A percentile compares a stretch with the other conserved stretches of the same genome.
phyloP scores from a whole-genome alignment of 1,284 basidiomycete species.

The Pholiota adiposa region DNA sequence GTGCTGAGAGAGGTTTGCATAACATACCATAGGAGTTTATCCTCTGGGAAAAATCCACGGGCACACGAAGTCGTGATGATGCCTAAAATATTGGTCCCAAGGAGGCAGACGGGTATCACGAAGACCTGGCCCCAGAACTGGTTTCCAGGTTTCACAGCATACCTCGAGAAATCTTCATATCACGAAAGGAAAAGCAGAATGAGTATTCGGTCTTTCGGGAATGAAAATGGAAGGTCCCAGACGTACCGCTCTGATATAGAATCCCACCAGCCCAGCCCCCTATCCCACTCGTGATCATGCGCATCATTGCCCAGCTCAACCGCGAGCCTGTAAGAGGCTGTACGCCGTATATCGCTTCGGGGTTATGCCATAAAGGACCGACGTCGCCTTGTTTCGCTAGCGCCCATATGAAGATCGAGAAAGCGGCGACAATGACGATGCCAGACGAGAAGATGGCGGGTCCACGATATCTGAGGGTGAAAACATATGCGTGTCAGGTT shows the following conservation, averaged over 20 bases:
- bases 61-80: conserved; percentile 36
- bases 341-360: conserved; percentile 32
- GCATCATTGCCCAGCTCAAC: conserved; percentile 37
- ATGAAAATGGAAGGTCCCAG: background rate
- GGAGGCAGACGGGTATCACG: conserved; percentile 34
- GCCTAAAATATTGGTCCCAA: conserved; percentile 35
- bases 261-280: conserved; percentile 39
- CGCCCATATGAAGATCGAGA: conserved; percentile 38
- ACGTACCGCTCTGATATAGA: conserved; percentile 36
- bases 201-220: background rate
- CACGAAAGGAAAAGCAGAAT: background rate
- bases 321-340: conserved; percentile 28
- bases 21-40: conserved; percentile 32
- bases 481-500: background rate
- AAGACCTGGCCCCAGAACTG: conserved; percentile 37
- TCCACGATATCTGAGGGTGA: conserved; percentile 6
- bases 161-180: conserved; percentile 36
- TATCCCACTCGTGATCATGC: conserved; percentile 34
- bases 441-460: conserved; percentile 26
- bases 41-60: conserved; percentile 35
- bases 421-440: conserved; percentile 32
- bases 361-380: conserved; percentile 34
- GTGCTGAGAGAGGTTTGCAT: no score
- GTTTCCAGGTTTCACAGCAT: conserved; percentile 33
- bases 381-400: conserved; percentile 36